These are phyloP conservation scores for Carex myosuroides DNA, from an alignment of 176 grass and related monocot genomes.

Conservation along the genomic window DNA sequence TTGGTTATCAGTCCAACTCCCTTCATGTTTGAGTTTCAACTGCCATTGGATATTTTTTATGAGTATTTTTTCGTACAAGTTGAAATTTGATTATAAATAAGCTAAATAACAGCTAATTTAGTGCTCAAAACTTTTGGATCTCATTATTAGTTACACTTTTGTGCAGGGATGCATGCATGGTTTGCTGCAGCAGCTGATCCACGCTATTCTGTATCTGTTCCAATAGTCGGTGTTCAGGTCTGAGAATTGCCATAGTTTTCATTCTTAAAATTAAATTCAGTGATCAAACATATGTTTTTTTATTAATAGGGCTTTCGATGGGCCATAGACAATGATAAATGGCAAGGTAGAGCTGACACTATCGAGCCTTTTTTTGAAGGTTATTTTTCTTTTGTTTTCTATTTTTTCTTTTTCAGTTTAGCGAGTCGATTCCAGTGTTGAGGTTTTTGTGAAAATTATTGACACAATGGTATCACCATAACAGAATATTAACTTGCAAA, in stretches of 20 bases:
- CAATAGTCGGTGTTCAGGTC: conserved; percentile 94
- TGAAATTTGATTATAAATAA: background rate
- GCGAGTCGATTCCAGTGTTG: background rate
- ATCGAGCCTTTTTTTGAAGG: conserved; percentile 95
- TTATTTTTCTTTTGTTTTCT: background rate
- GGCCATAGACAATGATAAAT: conserved; percentile 85
- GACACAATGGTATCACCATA: background rate
- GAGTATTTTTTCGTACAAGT: background rate
- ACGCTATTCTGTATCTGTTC: conserved; percentile 61
- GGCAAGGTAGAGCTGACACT: conserved; percentile 73
- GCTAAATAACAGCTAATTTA: conserved; percentile 1
- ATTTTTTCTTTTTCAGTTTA: background rate
- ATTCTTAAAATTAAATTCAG: background rate
- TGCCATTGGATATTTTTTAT: background rate
- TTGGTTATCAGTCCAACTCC: too few relatives aligned
- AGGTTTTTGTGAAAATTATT: background rate
- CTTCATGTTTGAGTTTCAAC: background rate
- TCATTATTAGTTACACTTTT: conserved; percentile 22
- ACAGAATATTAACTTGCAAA: background rate
- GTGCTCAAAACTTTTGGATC: background rate
- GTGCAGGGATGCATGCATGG: conserved; percentile 94
- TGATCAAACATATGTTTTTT: background rate
- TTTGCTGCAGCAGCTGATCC: conserved; percentile 70
- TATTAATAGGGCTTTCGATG: conserved; percentile 61
- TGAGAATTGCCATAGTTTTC: background rate